phyloP scores from a whole-genome alignment of 768 basidiomycete genomes.

The Imleria badia region DNA sequence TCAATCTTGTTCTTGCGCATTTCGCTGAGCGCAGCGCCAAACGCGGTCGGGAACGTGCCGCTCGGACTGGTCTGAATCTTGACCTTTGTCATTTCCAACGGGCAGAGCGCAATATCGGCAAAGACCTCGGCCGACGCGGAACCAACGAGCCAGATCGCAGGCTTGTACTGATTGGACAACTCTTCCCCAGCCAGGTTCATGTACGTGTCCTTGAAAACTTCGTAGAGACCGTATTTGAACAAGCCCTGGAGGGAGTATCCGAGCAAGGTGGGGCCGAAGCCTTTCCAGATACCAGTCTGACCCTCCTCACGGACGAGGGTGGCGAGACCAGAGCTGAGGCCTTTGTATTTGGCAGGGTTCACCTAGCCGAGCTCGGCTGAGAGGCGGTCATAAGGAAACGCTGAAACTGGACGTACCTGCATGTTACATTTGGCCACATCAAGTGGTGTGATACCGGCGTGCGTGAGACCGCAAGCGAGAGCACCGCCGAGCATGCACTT shows the following conservation, averaged over 20 bases:
- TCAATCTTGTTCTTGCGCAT: slow-evolving; percentile 67
- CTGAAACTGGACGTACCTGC: slow-evolving; percentile 53
- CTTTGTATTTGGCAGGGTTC: slow-evolving; percentile 71
- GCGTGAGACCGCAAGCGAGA: slow-evolving; percentile 85
- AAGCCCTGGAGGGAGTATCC: slow-evolving; percentile 96
- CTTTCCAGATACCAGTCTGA: slow-evolving; percentile 87
- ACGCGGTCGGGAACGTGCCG: slow-evolving; percentile 77
- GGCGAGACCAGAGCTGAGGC: slow-evolving; percentile 59
- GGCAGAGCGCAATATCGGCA: slow-evolving; percentile 95
- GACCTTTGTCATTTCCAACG: slow-evolving; percentile 91
- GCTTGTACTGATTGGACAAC: slow-evolving; percentile 75
- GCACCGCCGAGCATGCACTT: slow-evolving; percentile 89
- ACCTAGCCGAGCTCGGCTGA: slow-evolving; percentile 46
- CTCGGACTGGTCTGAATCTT: slow-evolving; percentile 78
- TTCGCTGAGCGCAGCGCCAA: slow-evolving; percentile 67
- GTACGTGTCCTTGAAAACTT: slow-evolving; percentile 93
- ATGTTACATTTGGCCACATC: slow-evolving; percentile 92
- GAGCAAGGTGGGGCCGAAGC: slow-evolving; percentile 88
- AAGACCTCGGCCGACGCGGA: slow-evolving; percentile 95
- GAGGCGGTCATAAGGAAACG: neutral
- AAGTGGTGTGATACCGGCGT: slow-evolving; percentile 83
- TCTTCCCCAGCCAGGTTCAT: slow-evolving; percentile 89
- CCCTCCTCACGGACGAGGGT: slow-evolving; percentile 80
- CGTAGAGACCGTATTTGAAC: slow-evolving; percentile 99
- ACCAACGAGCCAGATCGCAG: slow-evolving; percentile 89